Conservation (phyloP, 306 rosid genomes). For the Astragalus membranaceus region DNA sequence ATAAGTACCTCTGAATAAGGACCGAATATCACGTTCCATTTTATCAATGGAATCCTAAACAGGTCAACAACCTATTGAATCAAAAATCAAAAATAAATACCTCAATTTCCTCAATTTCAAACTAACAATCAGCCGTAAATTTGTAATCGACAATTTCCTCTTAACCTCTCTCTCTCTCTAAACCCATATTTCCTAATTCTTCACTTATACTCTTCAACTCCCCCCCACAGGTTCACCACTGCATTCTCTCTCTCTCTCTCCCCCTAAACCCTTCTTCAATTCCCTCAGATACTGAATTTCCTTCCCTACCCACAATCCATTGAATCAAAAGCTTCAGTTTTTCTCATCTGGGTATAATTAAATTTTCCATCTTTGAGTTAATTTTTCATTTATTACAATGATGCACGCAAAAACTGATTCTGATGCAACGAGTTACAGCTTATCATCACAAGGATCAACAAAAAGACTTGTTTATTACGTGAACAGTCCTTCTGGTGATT, state of each 20-base stretch:
- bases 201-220: not conserved
- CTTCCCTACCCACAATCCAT: conserved; percentile 6
- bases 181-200: not conserved
- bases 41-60: too few relatives aligned
- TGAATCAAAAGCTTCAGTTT: not conserved
- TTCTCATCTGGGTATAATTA: conserved; percentile 12
- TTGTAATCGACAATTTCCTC: too few relatives aligned
- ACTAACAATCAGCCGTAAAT: too few relatives aligned
- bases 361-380: not conserved
- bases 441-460: conserved; percentile 62
- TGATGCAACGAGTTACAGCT: conserved; percentile 57
- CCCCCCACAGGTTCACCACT: not conserved
- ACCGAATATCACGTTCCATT: too few relatives aligned
- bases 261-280: not conserved
- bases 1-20: too few relatives aligned
- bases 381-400: conserved; percentile 3
- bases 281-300: not conserved
- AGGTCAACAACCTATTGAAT: too few relatives aligned
- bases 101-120: too few relatives aligned
- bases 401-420: conserved; percentile 75
- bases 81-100: too few relatives aligned
- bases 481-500: conserved; percentile 72
- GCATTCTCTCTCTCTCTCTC: not conserved
- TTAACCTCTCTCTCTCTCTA: not conserved
- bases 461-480: conserved; percentile 60